Conservation (phyloP, 2,329 filamentous ascomycete genomes). For the Colletotrichum camelliae region DNA sequence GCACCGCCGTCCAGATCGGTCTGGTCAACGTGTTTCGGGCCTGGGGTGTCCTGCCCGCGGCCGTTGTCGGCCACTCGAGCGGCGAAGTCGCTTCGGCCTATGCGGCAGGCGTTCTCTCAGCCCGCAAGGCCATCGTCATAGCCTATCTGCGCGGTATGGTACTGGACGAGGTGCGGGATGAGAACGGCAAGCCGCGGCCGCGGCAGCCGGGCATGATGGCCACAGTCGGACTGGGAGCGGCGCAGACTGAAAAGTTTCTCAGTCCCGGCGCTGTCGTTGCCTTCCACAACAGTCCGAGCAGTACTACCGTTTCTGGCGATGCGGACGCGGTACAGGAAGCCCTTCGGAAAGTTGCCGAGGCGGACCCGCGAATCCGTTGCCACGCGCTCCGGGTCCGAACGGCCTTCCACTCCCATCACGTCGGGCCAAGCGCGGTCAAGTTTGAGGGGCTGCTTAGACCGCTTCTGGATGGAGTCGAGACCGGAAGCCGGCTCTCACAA, state of each 20-base stretch:
- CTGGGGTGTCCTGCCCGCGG: constrained; percentile 33
- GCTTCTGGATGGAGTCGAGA: neutral
- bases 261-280: neutral
- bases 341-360: neutral
- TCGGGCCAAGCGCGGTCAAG: neutral
- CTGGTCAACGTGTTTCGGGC: constrained; percentile 41
- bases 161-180: neutral
- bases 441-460: neutral
- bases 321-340: neutral
- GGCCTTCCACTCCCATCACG: neutral
- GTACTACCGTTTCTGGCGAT: neutral
- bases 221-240: neutral
- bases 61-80: constrained; percentile 45
- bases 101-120: constrained; percentile 37
- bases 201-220: neutral
- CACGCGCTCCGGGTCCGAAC: constrained; percentile 13
- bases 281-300: neutral
- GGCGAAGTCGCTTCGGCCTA: constrained; percentile 52
- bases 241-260: neutral
- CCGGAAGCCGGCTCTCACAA: neutral
- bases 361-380: constrained; percentile 15
- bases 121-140: constrained; percentile 37
- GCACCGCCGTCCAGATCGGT: constrained; percentile 41
- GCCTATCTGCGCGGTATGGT: constrained; percentile 29
- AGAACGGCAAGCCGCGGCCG: neutral